These are phyloP conservation scores for Chrysanthemum lavandulifolium DNA, from an alignment of 129 eudicot species.

Conservation along the genomic window DNA sequence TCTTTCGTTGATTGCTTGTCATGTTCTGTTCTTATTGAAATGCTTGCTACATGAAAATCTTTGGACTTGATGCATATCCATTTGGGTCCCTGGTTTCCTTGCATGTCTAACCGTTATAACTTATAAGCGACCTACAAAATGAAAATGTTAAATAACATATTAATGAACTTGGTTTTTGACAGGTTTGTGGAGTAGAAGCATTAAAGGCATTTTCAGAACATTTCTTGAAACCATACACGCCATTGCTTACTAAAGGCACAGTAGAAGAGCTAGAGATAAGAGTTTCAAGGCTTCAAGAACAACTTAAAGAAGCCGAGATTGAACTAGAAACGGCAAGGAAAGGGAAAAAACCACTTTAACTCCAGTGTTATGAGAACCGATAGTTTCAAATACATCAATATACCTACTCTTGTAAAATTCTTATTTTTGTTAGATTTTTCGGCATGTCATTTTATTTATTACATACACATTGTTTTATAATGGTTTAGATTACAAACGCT, in stretches of 20 bases:
- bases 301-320: slow-evolving; percentile 76
- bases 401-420: slow-evolving; percentile 24
- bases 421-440: slow-evolving; percentile 23
- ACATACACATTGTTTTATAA: background rate
- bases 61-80: background rate
- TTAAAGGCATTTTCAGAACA: slow-evolving; percentile 59
- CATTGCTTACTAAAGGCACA: slow-evolving; percentile 46
- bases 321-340: slow-evolving; percentile 72
- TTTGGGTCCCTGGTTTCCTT: background rate
- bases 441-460: background rate
- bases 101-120: background rate
- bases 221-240: slow-evolving; percentile 62
- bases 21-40: background rate
- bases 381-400: slow-evolving; percentile 16
- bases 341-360: slow-evolving; percentile 54
- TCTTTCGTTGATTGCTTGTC: background rate
- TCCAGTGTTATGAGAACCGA: slow-evolving; percentile 7
- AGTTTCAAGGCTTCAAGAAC: slow-evolving; percentile 51
- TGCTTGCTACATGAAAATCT: background rate
- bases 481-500: slow-evolving; percentile 17
- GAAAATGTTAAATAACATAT: background rate
- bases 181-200: slow-evolving; percentile 92
- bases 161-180: background rate
- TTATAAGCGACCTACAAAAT: background rate
- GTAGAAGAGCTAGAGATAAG: slow-evolving; percentile 73